phyloP scores from a whole-genome alignment of 176 grass and related monocot genomes.

The Triticum monococcum region DNA sequence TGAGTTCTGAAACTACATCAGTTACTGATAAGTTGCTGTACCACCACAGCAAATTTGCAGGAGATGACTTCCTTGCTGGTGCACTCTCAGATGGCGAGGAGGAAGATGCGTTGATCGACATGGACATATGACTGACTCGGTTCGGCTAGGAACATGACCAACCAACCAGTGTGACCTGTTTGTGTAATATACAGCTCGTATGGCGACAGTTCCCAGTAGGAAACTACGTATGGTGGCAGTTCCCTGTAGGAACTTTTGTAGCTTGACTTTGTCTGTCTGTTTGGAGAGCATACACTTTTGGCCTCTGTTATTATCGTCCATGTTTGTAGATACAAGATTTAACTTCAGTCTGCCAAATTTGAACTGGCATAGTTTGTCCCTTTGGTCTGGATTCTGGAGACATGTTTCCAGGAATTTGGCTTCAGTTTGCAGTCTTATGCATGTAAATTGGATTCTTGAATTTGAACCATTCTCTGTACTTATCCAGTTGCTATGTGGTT shows the following conservation, averaged over 20 bases:
- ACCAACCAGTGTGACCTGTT: slow-evolving; percentile 19
- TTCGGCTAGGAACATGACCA: slow-evolving; percentile 20
- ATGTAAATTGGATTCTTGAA: not conserved
- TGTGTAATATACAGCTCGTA: slow-evolving; percentile 20
- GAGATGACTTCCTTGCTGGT: slow-evolving; percentile 57
- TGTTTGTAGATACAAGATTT: slow-evolving; percentile 5
- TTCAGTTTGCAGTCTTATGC: not conserved
- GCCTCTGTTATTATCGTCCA: not conserved
- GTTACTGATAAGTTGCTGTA: not conserved
- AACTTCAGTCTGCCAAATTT: not conserved
- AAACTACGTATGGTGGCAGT: not conserved
- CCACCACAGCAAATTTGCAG: slow-evolving; percentile 57
- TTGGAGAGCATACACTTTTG: not conserved
- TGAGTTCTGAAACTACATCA: not conserved
- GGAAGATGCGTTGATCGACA: slow-evolving; percentile 75
- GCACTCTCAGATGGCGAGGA: slow-evolving; percentile 47
- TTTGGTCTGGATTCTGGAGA: not conserved
- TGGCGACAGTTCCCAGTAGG: not conserved
- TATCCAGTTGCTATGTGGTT: not conserved
- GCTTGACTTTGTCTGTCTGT: not conserved
- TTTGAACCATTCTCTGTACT: not conserved
- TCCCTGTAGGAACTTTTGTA: not conserved
- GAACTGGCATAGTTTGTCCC: not conserved
- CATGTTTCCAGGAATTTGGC: not conserved
- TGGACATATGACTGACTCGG: slow-evolving; percentile 72